Conservation (phyloP, 441 rosid species). For the Raphanus hybrid region DNA sequence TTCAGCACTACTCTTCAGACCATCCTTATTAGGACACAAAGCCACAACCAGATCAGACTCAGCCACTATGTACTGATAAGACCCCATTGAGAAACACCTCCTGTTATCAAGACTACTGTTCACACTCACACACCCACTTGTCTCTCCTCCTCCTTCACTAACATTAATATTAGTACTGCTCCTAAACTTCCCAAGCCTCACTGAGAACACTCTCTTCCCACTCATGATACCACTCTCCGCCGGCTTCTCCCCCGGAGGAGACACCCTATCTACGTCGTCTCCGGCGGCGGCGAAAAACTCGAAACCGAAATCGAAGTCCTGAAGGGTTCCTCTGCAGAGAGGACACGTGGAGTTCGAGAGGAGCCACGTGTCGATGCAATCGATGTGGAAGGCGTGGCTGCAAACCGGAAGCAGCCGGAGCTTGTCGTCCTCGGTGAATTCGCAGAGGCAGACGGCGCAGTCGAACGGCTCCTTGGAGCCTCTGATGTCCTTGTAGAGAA, state of each 20-base stretch:
- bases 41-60: constrained; percentile 70
- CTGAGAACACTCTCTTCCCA: constrained; percentile 75
- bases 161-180: constrained; percentile 43
- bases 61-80: constrained; percentile 67
- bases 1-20: constrained; percentile 49
- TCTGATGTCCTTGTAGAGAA: constrained; percentile 58
- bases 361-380: constrained; percentile 76
- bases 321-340: constrained; percentile 69
- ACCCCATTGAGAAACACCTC: constrained; percentile 83
- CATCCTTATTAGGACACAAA: constrained; percentile 46
- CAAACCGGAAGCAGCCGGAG: constrained; percentile 68
- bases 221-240: constrained; percentile 56
- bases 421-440: constrained; percentile 59
- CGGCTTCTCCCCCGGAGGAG: constrained; percentile 51
- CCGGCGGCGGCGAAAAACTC: constrained; percentile 47
- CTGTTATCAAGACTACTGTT: constrained; percentile 62
- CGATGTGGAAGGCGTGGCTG: constrained; percentile 73
- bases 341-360: constrained; percentile 79
- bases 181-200: constrained; percentile 74
- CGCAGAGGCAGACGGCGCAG: constrained; percentile 76
- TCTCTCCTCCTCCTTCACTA: constrained; percentile 44
- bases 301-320: constrained; percentile 52
- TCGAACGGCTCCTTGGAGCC: constrained; percentile 71
- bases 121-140: constrained; percentile 50
- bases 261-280: constrained; percentile 53